phyloP scores from a whole-genome alignment of 179 eudicot genomes.

The Beta lomatogona region DNA sequence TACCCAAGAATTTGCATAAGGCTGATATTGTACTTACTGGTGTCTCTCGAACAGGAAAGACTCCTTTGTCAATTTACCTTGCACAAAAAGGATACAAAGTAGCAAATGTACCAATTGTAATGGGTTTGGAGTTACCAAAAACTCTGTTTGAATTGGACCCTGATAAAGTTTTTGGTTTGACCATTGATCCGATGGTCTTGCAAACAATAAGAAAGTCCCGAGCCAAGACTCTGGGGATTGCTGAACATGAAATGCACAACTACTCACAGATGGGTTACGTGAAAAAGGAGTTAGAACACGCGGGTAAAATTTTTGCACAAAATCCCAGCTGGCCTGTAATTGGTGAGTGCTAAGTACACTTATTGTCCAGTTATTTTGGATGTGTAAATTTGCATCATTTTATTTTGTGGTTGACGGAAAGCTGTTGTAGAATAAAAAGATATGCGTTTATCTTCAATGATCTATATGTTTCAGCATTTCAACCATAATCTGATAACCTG shows the following conservation, averaged over 20 bases:
- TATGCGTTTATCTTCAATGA: background rate
- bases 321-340: slow-evolving; percentile 95
- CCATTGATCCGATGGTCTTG: slow-evolving; percentile 72
- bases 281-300: slow-evolving; percentile 66
- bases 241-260: slow-evolving; percentile 46
- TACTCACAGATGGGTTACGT: slow-evolving; percentile 82
- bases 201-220: slow-evolving; percentile 76
- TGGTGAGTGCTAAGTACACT: slow-evolving; percentile 50
- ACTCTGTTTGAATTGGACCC: slow-evolving; percentile 73
- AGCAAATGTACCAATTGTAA: slow-evolving; percentile 88
- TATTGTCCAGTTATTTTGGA: background rate
- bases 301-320: slow-evolving; percentile 63
- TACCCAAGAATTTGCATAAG: slow-evolving; percentile 69
- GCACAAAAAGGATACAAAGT: slow-evolving; percentile 95
- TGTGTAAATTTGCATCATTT: background rate
- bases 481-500: slow-evolving; percentile 6
- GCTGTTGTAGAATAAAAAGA: background rate
- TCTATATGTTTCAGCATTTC: background rate
- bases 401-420: background rate
- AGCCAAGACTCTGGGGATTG: slow-evolving; percentile 81
- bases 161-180: slow-evolving; percentile 74
- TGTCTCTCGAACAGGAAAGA: slow-evolving; percentile 93
- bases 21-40: slow-evolving; percentile 89
- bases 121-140: slow-evolving; percentile 63
- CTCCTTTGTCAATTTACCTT: slow-evolving; percentile 85